phyloP scores from a whole-genome alignment of 2,329 filamentous ascomycete species.

The Sordariomycetes sp. region DNA sequence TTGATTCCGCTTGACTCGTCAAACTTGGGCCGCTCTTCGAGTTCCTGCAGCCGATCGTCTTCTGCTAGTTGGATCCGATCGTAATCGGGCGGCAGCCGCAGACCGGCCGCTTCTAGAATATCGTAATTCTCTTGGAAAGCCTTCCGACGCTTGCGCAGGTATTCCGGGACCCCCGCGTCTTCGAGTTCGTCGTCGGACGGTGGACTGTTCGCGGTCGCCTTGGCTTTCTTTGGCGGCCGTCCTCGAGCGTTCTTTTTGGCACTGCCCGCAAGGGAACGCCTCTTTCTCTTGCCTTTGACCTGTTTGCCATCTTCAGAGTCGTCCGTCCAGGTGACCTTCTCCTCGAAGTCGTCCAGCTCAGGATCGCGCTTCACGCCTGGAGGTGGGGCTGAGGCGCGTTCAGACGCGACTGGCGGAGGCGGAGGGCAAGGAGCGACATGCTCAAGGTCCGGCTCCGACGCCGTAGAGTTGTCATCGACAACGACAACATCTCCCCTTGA shows the following conservation, averaged over 20 bases:
- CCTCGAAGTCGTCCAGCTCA: slow-evolving; percentile 14
- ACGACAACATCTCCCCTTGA: not conserved
- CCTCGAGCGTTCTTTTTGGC: not conserved
- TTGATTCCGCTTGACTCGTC: slow-evolving; percentile 39
- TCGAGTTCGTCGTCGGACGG: slow-evolving; percentile 32
- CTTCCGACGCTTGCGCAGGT: slow-evolving; percentile 57
- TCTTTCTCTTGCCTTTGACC: slow-evolving; percentile 44
- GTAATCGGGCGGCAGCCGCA: slow-evolving; percentile 70
- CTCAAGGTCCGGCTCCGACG: slow-evolving; percentile 1
- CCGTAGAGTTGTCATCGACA: slow-evolving; percentile 1
- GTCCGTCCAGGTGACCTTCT: slow-evolving; percentile 43
- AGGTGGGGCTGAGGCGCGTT: not conserved
- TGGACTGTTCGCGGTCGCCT: slow-evolving; percentile 13
- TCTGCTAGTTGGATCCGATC: slow-evolving; percentile 68
- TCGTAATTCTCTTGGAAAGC: slow-evolving; percentile 55
- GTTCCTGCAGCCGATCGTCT: slow-evolving; percentile 45
- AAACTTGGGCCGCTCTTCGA: slow-evolving; percentile 64
- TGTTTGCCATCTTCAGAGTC: slow-evolving; percentile 41
- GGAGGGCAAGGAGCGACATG: not conserved
- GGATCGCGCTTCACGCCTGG: not conserved
- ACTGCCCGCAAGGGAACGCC: slow-evolving; percentile 7
- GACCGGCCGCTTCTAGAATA: slow-evolving; percentile 51
- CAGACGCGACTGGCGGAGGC: not conserved
- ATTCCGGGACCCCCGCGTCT: slow-evolving; percentile 57
- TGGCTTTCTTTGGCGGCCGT: slow-evolving; percentile 11